These are phyloP conservation scores for Suhomyces panamericanus DNA, from an alignment of 1,139 yeast species.

Conservation along the genomic window DNA sequence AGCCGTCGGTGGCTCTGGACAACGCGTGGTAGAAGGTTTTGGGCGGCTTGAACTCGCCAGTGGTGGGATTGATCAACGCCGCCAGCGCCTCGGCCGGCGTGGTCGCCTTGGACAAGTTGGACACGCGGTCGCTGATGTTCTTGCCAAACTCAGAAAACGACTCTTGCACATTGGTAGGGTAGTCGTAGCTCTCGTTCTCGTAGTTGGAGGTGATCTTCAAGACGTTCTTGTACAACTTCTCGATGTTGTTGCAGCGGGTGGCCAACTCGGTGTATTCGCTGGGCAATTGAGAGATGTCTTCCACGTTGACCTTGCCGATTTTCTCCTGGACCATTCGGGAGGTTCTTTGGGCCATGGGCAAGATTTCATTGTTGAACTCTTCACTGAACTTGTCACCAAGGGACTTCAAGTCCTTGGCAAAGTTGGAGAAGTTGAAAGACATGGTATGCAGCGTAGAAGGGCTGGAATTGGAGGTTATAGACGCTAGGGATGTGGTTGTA, in stretches of 20 bases:
- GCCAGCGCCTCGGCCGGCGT: slow-evolving; percentile 84
- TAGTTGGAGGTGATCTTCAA: slow-evolving; percentile 70
- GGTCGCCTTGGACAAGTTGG: slow-evolving; percentile 70
- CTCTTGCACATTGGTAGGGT: slow-evolving; percentile 76
- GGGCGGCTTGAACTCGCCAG: slow-evolving; percentile 62
- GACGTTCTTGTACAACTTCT: slow-evolving; percentile 68
- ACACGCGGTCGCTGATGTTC: slow-evolving; percentile 63
- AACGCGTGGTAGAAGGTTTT: slow-evolving; percentile 85
- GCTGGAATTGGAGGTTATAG: not conserved
- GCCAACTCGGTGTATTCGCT: slow-evolving; percentile 79
- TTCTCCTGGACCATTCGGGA: slow-evolving; percentile 76
- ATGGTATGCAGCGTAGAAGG: slow-evolving; percentile 18
- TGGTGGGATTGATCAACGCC: slow-evolving; percentile 58
- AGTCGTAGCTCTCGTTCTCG: slow-evolving; percentile 80
- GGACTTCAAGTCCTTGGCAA: slow-evolving; percentile 43
- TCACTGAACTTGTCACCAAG: slow-evolving; percentile 40
- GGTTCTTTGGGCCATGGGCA: slow-evolving; percentile 79
- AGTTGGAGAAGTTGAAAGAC: slow-evolving; percentile 48
- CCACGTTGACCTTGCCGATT: slow-evolving; percentile 67
- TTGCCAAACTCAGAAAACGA: slow-evolving; percentile 74
- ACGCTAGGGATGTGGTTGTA: not conserved
- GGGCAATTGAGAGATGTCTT: slow-evolving; percentile 80
- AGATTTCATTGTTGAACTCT: slow-evolving; percentile 48
- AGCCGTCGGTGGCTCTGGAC: slow-evolving; percentile 70
- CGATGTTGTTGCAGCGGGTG: slow-evolving; percentile 71